These are phyloP conservation scores for Spirogloea muscicola DNA, from an alignment of 139 green algal species.

Conservation along the genomic window DNA sequence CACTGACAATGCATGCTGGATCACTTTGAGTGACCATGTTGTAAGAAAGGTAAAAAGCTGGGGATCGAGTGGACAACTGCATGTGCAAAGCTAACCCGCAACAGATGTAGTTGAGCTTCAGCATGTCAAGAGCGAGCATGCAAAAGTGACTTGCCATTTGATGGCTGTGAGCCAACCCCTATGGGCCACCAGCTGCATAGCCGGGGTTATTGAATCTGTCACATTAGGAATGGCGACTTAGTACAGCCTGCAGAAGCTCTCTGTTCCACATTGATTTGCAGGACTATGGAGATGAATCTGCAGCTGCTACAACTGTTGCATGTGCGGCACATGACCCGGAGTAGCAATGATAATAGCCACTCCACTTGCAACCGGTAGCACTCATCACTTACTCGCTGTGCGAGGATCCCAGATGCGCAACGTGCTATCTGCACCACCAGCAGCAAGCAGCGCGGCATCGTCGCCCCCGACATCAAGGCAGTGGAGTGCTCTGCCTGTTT, in stretches of 20 bases:
- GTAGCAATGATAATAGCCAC: background rate
- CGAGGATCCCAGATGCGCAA: conserved; percentile 33
- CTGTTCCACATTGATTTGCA: background rate
- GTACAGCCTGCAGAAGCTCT: background rate
- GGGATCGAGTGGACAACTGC: background rate
- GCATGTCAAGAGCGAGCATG: background rate
- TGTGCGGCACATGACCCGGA: background rate
- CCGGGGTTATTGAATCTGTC: conserved; percentile 2
- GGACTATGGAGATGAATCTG: background rate
- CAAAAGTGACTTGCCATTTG: conserved; percentile 20
- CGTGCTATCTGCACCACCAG: conserved; percentile 36
- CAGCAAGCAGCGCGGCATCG: conserved; percentile 3
- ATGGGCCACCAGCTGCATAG: conserved; percentile 25
- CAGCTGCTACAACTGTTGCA: background rate
- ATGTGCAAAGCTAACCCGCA: background rate
- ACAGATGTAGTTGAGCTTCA: background rate
- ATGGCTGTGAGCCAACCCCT: conserved; percentile 37
- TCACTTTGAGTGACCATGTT: background rate
- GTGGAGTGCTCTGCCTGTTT: conserved; percentile 6
- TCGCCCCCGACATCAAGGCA: conserved; percentile 13
- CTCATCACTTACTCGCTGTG: conserved; percentile 5
- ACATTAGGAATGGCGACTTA: background rate
- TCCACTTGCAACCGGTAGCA: background rate
- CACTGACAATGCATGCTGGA: background rate
- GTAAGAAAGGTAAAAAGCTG: background rate